phyloP scores from a whole-genome alignment of 345 rosid species.

The Firmiana major region DNA sequence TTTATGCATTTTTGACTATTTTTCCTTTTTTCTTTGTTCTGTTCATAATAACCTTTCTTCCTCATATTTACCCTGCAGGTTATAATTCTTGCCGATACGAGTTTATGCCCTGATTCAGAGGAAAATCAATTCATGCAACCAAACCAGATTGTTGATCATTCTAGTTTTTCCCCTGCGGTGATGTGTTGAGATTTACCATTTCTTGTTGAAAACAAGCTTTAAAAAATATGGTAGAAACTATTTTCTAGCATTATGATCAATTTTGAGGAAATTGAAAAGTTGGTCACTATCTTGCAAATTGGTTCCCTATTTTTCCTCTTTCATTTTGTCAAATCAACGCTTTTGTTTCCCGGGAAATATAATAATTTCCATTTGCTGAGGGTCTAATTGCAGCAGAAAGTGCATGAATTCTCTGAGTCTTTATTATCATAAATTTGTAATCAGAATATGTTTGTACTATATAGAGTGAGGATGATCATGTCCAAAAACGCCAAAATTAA shows the following conservation, averaged over 20 bases:
- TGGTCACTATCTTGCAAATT: not conserved
- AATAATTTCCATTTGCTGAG: not conserved
- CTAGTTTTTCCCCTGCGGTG: not conserved
- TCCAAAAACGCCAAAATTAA: not conserved
- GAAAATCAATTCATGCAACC: not conserved
- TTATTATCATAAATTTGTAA: not conserved
- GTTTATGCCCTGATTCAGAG: constrained; percentile 25
- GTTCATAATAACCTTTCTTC: not conserved
- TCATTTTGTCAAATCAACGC: not conserved
- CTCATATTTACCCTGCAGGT: constrained; percentile 34
- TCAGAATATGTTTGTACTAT: not conserved
- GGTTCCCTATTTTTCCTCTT: not conserved
- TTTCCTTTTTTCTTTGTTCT: not conserved
- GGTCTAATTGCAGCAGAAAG: not conserved
- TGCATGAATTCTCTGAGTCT: not conserved
- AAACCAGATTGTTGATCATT: not conserved
- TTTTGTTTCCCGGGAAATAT: not conserved
- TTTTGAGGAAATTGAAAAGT: not conserved
- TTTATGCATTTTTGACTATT: not conserved
- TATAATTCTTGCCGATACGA: constrained; percentile 38
- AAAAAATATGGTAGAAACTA: not conserved
- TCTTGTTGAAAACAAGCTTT: not conserved
- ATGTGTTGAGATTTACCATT: not conserved
- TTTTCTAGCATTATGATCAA: not conserved
- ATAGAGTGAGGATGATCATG: not conserved